Percentiles rank a stretch among this genome's conserved stretches.
Evolutionary conservation across 2,329 filamentous ascomycete genomes (phyloP).

Genomic region (Ceratocystis diversiconidia): DNA sequence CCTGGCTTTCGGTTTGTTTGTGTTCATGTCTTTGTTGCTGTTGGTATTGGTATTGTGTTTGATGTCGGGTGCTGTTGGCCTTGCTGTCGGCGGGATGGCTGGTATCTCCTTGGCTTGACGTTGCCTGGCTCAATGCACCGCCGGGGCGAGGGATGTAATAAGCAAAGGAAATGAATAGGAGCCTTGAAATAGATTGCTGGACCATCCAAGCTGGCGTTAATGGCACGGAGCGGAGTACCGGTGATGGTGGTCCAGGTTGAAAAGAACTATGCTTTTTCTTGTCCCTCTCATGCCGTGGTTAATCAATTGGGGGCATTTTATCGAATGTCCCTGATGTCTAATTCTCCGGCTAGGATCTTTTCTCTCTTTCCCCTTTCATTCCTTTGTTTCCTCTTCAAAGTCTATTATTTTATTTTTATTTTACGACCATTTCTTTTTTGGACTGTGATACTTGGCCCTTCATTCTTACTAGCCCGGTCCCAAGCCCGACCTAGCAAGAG

Average conservation of each 20-base stretch:
- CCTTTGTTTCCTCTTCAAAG: background rate
- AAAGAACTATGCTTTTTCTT: background rate
- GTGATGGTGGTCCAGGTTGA: background rate
- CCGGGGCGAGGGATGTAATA: background rate
- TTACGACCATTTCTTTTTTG: background rate
- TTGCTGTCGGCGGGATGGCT: background rate
- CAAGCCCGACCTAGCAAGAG: background rate
- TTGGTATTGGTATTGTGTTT: background rate
- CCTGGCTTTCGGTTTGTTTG: background rate
- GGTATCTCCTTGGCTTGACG: background rate
- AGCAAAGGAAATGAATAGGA: background rate
- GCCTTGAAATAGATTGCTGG: conserved; percentile 2
- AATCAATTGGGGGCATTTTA: background rate
- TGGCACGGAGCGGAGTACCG: background rate
- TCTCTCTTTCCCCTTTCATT: background rate
- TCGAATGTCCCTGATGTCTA: too few species aligned
- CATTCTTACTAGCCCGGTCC: background rate
- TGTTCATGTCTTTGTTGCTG: background rate
- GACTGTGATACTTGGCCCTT: background rate
- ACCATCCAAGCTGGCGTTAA: background rate
- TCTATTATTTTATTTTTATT: conserved; percentile 9
- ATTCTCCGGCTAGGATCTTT: background rate
- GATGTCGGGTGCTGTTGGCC: background rate
- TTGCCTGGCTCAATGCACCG: background rate
- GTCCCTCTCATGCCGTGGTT: too few species aligned